Evolutionary conservation across 2,329 filamentous ascomycete species (phyloP).

Genomic region (Aureobasidium melanogenum): DNA sequence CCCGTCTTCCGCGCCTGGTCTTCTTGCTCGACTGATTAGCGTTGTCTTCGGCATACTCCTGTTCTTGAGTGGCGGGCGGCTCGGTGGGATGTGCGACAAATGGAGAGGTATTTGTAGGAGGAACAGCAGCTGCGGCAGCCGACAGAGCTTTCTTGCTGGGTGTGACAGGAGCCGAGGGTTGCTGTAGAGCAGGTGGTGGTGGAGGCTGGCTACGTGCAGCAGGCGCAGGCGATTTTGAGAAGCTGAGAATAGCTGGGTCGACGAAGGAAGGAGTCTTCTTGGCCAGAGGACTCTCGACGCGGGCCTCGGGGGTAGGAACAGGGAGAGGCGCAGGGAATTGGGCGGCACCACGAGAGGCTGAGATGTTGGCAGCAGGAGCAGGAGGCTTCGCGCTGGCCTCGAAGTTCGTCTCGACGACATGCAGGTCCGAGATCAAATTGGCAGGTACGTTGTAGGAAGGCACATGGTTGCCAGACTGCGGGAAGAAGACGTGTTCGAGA

Average conservation of each 20-base stretch:
- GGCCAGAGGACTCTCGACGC: slow-evolving; percentile 6
- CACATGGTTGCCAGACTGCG: slow-evolving; percentile 45
- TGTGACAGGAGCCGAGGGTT: slow-evolving; percentile 26
- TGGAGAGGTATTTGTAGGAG: slow-evolving; percentile 30
- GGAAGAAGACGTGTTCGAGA: slow-evolving; percentile 55
- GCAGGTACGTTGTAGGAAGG: slow-evolving; percentile 49
- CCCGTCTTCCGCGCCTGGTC: slow-evolving; percentile 34
- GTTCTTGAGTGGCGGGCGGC: slow-evolving; percentile 11
- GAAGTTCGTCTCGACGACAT: slow-evolving; percentile 30
- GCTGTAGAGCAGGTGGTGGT: slow-evolving; percentile 10
- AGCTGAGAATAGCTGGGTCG: slow-evolving; percentile 77
- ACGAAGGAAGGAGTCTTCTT: slow-evolving; percentile 42
- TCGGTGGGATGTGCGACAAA: slow-evolving; percentile 28
- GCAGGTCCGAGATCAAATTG: slow-evolving; percentile 50
- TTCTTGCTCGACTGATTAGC: slow-evolving; percentile 29
- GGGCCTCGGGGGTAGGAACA: slow-evolving; percentile 1
- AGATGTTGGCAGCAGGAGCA: slow-evolving; percentile 15
- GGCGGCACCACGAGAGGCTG: not conserved
- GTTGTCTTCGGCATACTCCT: not conserved
- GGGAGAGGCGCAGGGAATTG: not conserved
- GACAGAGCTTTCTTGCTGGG: slow-evolving; percentile 32
- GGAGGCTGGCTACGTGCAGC: slow-evolving; percentile 15
- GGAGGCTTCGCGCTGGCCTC: slow-evolving; percentile 15
- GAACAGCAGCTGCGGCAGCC: slow-evolving; percentile 24
- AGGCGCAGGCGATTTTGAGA: slow-evolving; percentile 34